phyloP scores from a whole-genome alignment of 352 stramenopile genomes.

The Globisporangium parvum region DNA sequence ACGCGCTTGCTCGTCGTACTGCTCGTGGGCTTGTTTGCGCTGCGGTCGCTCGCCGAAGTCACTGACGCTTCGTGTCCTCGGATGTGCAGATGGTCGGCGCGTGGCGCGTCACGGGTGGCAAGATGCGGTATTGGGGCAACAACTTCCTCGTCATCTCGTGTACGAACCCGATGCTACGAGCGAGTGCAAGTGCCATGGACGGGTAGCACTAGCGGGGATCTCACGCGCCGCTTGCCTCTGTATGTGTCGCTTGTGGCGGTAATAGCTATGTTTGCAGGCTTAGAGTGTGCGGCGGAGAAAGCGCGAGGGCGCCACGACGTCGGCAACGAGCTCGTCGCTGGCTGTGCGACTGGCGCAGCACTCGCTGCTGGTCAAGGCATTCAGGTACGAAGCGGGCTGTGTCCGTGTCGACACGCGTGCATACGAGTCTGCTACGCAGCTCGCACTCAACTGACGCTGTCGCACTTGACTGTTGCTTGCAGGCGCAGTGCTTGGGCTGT shows the following conservation, averaged over 20 bases:
- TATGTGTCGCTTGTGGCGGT: background rate
- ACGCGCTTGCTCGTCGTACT: background rate
- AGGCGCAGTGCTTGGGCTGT: conserved; percentile 90
- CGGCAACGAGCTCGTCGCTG: conserved; percentile 91
- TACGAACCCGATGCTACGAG: conserved; percentile 10
- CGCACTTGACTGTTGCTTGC: too few relatives aligned
- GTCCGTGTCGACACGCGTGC: background rate
- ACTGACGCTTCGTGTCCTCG: background rate
- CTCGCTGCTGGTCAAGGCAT: conserved; percentile 91
- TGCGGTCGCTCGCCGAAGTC: background rate
- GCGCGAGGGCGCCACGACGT: conserved; percentile 92
- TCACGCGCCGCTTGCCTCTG: conserved; percentile 1
- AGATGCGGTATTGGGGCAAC: conserved; percentile 82
- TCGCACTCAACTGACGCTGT: background rate
- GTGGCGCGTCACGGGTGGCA: conserved; percentile 63
- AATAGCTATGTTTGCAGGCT: conserved; percentile 91
- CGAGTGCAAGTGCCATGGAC: background rate
- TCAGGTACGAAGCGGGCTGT: too few relatives aligned
- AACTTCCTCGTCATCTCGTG: conserved; percentile 85
- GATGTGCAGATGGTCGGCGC: conserved; percentile 43
- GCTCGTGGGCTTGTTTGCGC: background rate
- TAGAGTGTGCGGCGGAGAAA: conserved; percentile 94
- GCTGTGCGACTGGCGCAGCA: conserved; percentile 93
- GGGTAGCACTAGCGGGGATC: background rate
- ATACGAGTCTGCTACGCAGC: background rate